A percentile compares a stretch with the other conserved stretches of the same genome.
These are phyloP conservation scores for Lobosporangium transversale DNA, from an alignment of 192 early-diverging fungal species.

Conservation along the genomic window DNA sequence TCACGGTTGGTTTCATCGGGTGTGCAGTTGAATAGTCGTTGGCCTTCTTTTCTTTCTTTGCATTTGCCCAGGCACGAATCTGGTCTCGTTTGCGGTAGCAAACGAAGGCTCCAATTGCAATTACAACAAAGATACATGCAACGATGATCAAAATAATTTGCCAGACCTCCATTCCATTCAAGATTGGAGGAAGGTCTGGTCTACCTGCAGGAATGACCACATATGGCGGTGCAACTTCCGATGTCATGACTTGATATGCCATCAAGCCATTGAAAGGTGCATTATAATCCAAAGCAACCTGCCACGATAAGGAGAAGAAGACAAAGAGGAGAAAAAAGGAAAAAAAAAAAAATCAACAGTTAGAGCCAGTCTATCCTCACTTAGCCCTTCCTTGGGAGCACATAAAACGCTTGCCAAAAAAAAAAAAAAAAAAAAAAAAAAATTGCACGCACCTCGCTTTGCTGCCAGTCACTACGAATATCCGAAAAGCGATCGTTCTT, in stretches of 20 bases:
- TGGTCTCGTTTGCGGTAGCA: conserved; percentile 44
- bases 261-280: conserved; percentile 60
- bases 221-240: conserved; percentile 56
- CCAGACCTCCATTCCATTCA: conserved; percentile 53
- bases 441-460: conserved; percentile 62
- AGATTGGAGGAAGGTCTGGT: conserved; percentile 50
- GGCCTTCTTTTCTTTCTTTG: conserved; percentile 13
- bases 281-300: conserved; percentile 67
- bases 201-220: conserved; percentile 56
- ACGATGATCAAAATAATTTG: conserved; percentile 62
- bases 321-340: not conserved
- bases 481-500: conserved; percentile 63
- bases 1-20: conserved; percentile 1
- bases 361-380: no score
- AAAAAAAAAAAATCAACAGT: no score
- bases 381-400: no score
- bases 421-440: no score
- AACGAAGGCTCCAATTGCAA: conserved; percentile 29
- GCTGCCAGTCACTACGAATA: conserved; percentile 54
- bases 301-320: not conserved
- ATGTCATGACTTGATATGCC: conserved; percentile 60
- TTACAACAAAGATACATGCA: conserved; percentile 45
- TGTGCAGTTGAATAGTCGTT: not conserved
- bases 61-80: conserved; percentile 42
- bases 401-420: no score